Percentiles rank a stretch among this genome's conserved stretches.
Evolutionary conservation across 345 rosid species (phyloP).

Genomic region (Nasturtium officinale): DNA sequence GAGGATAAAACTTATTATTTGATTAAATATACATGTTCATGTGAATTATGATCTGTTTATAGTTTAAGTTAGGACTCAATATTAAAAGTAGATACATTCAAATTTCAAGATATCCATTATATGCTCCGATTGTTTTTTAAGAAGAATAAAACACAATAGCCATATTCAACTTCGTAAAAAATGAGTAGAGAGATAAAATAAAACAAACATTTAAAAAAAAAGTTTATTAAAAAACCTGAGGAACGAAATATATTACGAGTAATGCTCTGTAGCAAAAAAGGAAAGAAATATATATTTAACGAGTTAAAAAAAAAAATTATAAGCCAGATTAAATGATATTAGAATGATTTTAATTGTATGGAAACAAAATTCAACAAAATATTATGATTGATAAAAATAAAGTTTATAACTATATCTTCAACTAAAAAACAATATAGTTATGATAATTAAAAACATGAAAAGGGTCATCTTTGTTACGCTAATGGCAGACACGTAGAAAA

Average conservation of each 20-base stretch:
- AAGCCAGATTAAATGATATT: no score
- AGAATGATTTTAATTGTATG: no score
- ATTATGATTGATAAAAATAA: no score
- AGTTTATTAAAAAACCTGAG: no score
- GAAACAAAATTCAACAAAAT: no score
- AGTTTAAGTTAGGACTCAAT: not conserved
- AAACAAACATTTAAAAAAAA: no score
- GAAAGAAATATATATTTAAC: no score
- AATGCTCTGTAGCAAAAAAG: no score
- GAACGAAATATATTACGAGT: no score
- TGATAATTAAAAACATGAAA: conserved; percentile 4
- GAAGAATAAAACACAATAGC: not conserved
- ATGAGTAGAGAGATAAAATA: not conserved
- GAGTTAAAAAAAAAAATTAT: no score
- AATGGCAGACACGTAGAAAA: conserved; percentile 39
- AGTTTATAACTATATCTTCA: no score
- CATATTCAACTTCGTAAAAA: no score
- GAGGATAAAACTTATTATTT: not conserved
- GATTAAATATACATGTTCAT: not conserved
- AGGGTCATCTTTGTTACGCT: conserved; percentile 9
- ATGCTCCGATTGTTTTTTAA: not conserved
- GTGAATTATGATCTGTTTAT: not conserved
- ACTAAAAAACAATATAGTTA: not conserved
- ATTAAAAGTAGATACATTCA: not conserved
- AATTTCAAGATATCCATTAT: not conserved